Conservation (phyloP, 164 flowering plant species). For the Liquidambar formosana region DNA sequence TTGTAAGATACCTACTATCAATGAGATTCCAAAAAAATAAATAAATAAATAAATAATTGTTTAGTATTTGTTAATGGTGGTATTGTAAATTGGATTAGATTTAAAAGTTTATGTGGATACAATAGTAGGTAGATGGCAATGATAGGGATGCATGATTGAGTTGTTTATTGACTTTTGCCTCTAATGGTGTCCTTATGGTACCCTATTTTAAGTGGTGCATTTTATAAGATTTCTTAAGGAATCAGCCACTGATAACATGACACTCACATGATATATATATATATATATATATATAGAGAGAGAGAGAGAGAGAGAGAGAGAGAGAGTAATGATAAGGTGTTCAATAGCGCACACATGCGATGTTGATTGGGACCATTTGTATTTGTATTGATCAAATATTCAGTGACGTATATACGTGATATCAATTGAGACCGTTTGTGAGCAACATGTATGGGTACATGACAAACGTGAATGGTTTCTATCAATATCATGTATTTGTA, state of each 20-base stretch:
- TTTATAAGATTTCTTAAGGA: slow-evolving; percentile 15
- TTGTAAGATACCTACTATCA: slow-evolving; percentile 2
- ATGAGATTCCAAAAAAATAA: neutral
- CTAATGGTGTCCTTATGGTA: slow-evolving; percentile 11
- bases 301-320: too few relatives aligned
- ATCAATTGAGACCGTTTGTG: too few relatives aligned
- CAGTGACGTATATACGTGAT: too few relatives aligned
- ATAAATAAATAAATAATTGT: too few relatives aligned
- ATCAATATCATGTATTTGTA: too few relatives aligned
- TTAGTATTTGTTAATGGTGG: neutral
- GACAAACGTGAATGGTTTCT: too few relatives aligned
- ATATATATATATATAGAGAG: too few relatives aligned
- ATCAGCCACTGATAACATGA: slow-evolving; percentile 14
- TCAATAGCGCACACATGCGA: too few relatives aligned
- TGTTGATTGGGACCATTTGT: too few relatives aligned
- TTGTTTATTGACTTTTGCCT: slow-evolving; percentile 7
- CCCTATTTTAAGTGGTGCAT: neutral
- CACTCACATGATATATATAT: neutral
- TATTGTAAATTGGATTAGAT: neutral
- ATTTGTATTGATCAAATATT: too few relatives aligned
- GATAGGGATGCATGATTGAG: slow-evolving; percentile 17
- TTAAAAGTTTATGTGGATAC: neutral
- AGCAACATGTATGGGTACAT: too few relatives aligned
- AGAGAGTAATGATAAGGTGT: too few relatives aligned
- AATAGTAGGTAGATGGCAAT: slow-evolving; percentile 14